A percentile compares a stretch with the other conserved stretches of the same genome.
These are phyloP conservation scores for Sphaerobolus stellatus DNA, from an alignment of 1,284 basidiomycete genomes.

Conservation along the genomic window DNA sequence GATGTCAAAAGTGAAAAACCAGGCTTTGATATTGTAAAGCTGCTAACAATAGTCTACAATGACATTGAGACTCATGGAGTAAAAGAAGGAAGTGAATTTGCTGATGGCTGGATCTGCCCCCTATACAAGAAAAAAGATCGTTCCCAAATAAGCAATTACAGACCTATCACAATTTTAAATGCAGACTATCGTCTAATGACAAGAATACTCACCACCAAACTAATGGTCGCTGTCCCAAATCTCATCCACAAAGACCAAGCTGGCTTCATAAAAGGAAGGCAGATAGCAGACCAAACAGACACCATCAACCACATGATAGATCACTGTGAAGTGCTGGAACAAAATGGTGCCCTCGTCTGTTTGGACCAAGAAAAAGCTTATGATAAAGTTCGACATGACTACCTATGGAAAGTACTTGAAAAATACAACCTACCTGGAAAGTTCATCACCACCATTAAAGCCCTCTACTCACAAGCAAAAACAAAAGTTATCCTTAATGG, in stretches of 20 bases:
- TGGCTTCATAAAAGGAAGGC: neutral
- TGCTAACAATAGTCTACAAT: conserved; percentile 7
- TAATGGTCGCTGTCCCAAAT: neutral
- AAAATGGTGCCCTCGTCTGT: neutral
- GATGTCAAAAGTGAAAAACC: neutral
- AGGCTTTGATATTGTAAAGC: neutral
- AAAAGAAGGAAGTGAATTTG: conserved; percentile 18
- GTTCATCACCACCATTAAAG: neutral
- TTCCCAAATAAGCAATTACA: neutral
- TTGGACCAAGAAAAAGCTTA: neutral
- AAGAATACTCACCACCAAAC: neutral
- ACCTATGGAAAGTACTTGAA: neutral
- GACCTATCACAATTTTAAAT: neutral
- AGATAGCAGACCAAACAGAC: neutral
- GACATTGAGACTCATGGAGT: conserved; percentile 18
- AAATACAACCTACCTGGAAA: neutral
- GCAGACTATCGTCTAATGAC: neutral
- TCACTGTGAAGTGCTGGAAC: neutral
- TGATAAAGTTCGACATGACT: neutral
- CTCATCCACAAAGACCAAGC: neutral
- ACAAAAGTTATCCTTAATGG: neutral
- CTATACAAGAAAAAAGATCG: neutral
- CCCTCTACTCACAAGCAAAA: neutral
- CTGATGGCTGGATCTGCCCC: conserved; percentile 26
- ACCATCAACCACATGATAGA: neutral